Base-by-base conservation (phyloP, 2,329 filamentous ascomycete species). In the Monilinia fructigena region DNA sequence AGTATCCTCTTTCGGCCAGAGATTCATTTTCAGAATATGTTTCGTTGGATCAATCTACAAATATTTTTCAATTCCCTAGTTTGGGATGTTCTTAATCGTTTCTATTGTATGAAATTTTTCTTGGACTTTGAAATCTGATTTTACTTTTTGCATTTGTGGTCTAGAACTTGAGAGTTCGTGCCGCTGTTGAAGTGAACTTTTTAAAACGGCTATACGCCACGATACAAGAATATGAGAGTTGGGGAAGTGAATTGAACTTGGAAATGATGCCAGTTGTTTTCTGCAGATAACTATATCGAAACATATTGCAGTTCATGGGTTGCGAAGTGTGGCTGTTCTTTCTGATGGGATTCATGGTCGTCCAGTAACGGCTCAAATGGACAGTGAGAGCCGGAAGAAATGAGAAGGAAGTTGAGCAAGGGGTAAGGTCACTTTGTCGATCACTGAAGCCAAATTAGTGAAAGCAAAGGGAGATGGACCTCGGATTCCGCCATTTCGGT, bases 1-100 rank as follows among this genome's bases (percentile, higher is more conserved):
- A 66, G 26, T 40, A 68, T n/a, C 72, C 69, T 31, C 67, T 5
- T 55, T 73, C 70, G 5, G 63, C 23, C 28, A 72, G 18, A n/a
- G 70, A 20, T 18, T 70, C 59, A 4, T 64, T 42, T 55, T 68
- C 66, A 7, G 70, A 71, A 54, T 69, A 72, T 35, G 26, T 42
- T 35, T 59, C 42, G 7, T 6, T 59, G 14, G 18, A 16, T 4
- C 20, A 11, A 5, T 18, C 40, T 18, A 10, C 14, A 4, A 6
- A 23, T 10, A 35, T 35, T n/a, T 59, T 48, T 2, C 12, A 5
- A 48, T 8, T 6, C 18, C 42, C 8, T 23, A 40, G 5, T 31
- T 59, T 16, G 56, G 56, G 7, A 31, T 7, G 12, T 47, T 59
- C n/a, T 8, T 35, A 16, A 5, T 31, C 18, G 31, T 10, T 59